Evolutionary conservation across 768 basidiomycete genomes (phyloP).

Genomic region (Favolaschia claudopus): DNA sequence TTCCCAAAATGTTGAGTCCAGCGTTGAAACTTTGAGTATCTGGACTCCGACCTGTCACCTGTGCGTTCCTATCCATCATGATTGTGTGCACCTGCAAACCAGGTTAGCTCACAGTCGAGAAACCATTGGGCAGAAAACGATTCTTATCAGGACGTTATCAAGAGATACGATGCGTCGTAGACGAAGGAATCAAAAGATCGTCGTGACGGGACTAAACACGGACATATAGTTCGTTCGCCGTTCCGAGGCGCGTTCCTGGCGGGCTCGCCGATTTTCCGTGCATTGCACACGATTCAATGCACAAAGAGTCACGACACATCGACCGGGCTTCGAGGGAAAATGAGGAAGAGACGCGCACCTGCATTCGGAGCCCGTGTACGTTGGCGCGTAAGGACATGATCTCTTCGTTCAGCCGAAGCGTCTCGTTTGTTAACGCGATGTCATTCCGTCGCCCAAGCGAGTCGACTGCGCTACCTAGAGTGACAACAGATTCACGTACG

Average conservation of each 20-base stretch:
- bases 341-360: conserved; percentile 51
- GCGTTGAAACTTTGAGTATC: background rate
- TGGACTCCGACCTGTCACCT: conserved; percentile 53
- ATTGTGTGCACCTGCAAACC: conserved; percentile 63
- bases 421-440: conserved; percentile 74
- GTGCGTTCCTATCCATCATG: conserved; percentile 79
- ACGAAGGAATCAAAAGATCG: background rate
- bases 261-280: no score
- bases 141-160: background rate
- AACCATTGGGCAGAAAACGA: no score
- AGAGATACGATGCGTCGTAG: conserved; percentile 1
- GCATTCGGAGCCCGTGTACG: conserved; percentile 81
- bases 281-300: no score
- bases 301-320: no score
- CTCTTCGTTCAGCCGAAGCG: conserved; percentile 76
- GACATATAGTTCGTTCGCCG: no score
- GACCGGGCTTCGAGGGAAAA: background rate
- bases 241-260: no score
- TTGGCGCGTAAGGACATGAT: conserved; percentile 71
- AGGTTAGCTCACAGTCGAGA: no score
- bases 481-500: conserved; percentile 65
- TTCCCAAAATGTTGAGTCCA: background rate
- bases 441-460: conserved; percentile 69
- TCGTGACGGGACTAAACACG: no score
- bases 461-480: conserved; percentile 67